Evolutionary conservation across 2,329 filamentous ascomycete genomes (phyloP).

Genomic region (Orbilia brochopaga): DNA sequence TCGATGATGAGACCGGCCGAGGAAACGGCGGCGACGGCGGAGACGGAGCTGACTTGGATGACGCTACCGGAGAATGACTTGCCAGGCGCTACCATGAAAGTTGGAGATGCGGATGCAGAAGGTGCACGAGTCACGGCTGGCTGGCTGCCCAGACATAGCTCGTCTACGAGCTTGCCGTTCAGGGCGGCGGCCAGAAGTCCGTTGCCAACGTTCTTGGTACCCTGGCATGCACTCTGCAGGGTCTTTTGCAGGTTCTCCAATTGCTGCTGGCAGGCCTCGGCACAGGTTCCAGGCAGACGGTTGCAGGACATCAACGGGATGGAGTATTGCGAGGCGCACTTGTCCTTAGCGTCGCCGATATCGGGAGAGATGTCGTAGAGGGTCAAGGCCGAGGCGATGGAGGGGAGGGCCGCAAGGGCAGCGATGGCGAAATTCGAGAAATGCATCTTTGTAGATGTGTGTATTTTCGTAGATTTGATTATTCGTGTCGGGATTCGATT

Average conservation of each 20-base stretch:
- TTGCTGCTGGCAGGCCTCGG: constrained; percentile 36
- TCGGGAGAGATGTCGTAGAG: constrained; percentile 29
- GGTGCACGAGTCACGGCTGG: background rate
- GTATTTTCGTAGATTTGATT: background rate
- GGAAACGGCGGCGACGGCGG: constrained; percentile 10
- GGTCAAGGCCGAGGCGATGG: constrained; percentile 34
- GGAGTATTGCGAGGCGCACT: constrained; percentile 43
- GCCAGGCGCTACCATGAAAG: constrained; percentile 33
- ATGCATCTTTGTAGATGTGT: constrained; percentile 30
- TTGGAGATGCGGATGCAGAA: constrained; percentile 11
- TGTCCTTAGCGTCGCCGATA: constrained; percentile 33
- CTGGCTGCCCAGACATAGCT: constrained; percentile 19
- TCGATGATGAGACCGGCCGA: constrained; percentile 42
- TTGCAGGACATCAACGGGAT: constrained; percentile 48
- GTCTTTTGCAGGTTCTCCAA: constrained; percentile 36
- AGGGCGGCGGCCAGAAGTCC: constrained; percentile 20
- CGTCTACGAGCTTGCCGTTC: constrained; percentile 32
- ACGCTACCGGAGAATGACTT: constrained; percentile 24
- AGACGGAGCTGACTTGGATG: constrained; percentile 18
- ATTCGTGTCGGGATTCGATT: background rate
- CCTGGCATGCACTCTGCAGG: constrained; percentile 30
- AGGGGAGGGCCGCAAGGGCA: constrained; percentile 39
- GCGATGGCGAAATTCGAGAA: constrained; percentile 38
- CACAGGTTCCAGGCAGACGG: constrained; percentile 31
- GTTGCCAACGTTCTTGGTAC: constrained; percentile 10